phyloP scores from a whole-genome alignment of 352 stramenopile genomes.

The Phytophthora brassicae region DNA sequence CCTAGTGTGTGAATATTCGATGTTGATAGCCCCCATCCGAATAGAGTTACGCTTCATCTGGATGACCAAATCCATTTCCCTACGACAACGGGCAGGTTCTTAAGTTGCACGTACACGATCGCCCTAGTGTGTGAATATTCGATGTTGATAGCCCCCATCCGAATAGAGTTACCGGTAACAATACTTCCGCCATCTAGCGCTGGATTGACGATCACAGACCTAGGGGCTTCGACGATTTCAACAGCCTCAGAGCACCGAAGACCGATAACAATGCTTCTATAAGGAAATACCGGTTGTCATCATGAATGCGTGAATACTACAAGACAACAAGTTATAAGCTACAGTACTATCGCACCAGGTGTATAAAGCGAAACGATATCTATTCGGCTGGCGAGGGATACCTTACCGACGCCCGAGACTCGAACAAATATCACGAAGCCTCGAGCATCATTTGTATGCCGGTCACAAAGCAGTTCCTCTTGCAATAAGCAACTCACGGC shows the following conservation, averaged over 20 bases:
- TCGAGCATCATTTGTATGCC: constrained; percentile 41
- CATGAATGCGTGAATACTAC: too few species aligned
- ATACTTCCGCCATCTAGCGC: constrained; percentile 32
- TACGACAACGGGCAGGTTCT: constrained; percentile 49
- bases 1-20: constrained; percentile 59
- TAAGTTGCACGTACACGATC: constrained; percentile 66
- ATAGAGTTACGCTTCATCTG: too few species aligned
- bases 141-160: constrained; percentile 24
- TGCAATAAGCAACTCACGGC: constrained; percentile 27
- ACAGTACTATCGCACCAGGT: constrained; percentile 2
- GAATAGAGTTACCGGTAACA: constrained; percentile 41
- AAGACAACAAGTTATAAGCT: constrained; percentile 21
- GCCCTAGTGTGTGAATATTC: constrained; percentile 62
- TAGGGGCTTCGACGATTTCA: constrained; percentile 27
- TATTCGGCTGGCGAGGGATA: constrained; percentile 27
- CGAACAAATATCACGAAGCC: constrained; percentile 50
- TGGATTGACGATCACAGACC: constrained; percentile 25
- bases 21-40: constrained; percentile 25
- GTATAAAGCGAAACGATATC: constrained; percentile 31
- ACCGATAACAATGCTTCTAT: constrained; percentile 25
- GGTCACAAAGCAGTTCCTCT: constrained; percentile 24
- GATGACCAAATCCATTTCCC: constrained; percentile 61
- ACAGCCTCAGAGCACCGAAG: constrained; percentile 13
- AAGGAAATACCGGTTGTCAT: constrained; percentile 13
- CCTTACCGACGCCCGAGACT: constrained; percentile 37